phyloP scores from a whole-genome alignment of 495 filamentous ascomycete species.

The Copromyces sp. region DNA sequence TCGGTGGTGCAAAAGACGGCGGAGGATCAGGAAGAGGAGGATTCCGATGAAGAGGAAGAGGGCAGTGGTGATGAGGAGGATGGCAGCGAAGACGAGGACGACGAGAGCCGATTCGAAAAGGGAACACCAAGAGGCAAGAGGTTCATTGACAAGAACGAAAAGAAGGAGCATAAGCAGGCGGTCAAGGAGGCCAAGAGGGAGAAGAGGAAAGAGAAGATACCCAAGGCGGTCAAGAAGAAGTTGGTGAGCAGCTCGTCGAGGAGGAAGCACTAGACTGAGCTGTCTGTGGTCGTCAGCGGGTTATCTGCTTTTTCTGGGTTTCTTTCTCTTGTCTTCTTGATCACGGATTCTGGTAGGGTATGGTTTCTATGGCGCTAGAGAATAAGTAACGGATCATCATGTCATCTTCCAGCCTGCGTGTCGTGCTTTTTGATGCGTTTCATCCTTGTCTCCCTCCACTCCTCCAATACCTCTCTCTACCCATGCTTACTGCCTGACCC shows the following conservation, averaged over 20 bases:
- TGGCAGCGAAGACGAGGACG: slow-evolving; percentile 26
- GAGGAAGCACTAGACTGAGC: slow-evolving; percentile 29
- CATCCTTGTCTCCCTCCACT: too few species aligned
- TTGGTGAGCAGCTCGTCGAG: slow-evolving; percentile 39
- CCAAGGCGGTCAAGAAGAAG: slow-evolving; percentile 86
- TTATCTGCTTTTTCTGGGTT: not conserved
- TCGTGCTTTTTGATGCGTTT: not conserved
- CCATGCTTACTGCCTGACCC: not conserved
- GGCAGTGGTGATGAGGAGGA: slow-evolving; percentile 37
- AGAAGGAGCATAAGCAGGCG: slow-evolving; percentile 78
- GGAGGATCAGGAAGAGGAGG: slow-evolving; percentile 28
- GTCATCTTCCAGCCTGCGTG: not conserved
- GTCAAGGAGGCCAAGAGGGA: slow-evolving; percentile 94
- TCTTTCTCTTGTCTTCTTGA: not conserved
- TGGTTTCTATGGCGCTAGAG: not conserved
- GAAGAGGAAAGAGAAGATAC: slow-evolving; percentile 86
- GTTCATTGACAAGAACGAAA: slow-evolving; percentile 82
- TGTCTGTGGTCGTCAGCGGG: not conserved
- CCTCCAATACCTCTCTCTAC: not conserved
- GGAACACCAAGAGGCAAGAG: slow-evolving; percentile 73
- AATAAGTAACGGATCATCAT: not conserved
- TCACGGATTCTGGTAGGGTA: not conserved
- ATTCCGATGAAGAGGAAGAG: slow-evolving; percentile 31
- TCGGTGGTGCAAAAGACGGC: slow-evolving; percentile 40
- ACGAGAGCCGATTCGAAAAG: slow-evolving; percentile 47